These are phyloP conservation scores for Epichloe typhina DNA, from an alignment of 2,329 filamentous ascomycete genomes.

Conservation along the genomic window DNA sequence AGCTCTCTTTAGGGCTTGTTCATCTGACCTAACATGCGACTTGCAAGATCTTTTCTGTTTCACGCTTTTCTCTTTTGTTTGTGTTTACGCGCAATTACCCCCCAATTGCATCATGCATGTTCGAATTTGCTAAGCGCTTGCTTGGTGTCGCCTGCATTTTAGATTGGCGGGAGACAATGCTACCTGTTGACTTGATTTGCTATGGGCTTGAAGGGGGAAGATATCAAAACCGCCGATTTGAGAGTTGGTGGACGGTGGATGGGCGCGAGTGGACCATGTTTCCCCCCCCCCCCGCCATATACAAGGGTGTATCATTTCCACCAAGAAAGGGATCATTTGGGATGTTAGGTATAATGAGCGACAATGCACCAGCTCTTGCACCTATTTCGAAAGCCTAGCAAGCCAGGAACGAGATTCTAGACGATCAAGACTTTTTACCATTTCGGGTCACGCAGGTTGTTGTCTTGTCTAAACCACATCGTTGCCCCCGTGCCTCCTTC, in stretches of 20 bases:
- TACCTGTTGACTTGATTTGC: not conserved
- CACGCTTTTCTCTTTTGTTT: constrained; percentile 8
- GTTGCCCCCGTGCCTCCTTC: no score
- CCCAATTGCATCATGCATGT: not conserved
- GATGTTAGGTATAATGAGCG: not conserved
- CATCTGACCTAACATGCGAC: constrained; percentile 15
- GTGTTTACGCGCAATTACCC: constrained; percentile 1
- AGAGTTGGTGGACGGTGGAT: not conserved
- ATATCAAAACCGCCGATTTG: not conserved
- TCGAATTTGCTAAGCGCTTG: not conserved
- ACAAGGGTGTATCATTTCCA: constrained; percentile 1
- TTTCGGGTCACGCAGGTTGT: not conserved
- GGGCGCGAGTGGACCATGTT: not conserved
- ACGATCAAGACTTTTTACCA: not conserved
- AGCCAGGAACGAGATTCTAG: not conserved
- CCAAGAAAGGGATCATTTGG: not conserved
- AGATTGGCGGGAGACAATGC: not conserved
- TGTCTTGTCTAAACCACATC: not conserved
- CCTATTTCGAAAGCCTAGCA: not conserved
- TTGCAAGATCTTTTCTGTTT: not conserved
- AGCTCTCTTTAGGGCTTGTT: constrained; percentile 24
- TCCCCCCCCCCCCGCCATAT: not conserved
- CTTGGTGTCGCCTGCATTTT: not conserved
- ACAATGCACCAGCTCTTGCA: not conserved
- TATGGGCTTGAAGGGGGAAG: not conserved